These are phyloP conservation scores for Neospermospora avenae DNA, from an alignment of 2,329 filamentous ascomycete genomes.

Conservation along the genomic window DNA sequence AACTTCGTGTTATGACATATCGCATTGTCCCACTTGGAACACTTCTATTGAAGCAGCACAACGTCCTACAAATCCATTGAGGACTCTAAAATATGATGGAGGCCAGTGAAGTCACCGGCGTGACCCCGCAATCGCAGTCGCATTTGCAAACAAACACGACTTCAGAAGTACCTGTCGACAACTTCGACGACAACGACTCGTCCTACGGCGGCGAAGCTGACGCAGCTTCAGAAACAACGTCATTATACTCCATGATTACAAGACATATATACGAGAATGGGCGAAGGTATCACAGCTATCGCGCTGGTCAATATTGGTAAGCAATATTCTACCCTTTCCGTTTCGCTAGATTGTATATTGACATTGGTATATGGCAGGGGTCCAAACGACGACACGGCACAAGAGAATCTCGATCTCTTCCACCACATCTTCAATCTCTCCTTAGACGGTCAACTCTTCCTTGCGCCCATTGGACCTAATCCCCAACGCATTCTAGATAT, in stretches of 20 bases:
- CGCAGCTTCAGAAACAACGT: constrained; percentile 13
- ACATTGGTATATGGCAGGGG: constrained; percentile 1
- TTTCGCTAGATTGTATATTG: background rate
- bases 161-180: background rate
- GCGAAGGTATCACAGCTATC: constrained; percentile 43
- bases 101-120: background rate
- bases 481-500: constrained; percentile 21
- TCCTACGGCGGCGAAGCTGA: constrained; percentile 9
- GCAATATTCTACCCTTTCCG: background rate
- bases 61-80: background rate
- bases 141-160: background rate
- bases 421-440: constrained; percentile 24
- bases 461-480: constrained; percentile 25
- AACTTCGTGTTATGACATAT: background rate
- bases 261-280: constrained; percentile 39
- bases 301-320: constrained; percentile 37
- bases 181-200: constrained; percentile 10
- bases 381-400: constrained; percentile 20
- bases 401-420: constrained; percentile 20
- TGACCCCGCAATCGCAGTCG: background rate
- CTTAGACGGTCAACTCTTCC: constrained; percentile 19
- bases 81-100: background rate
- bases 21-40: background rate
- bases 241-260: constrained; percentile 17
- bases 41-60: background rate